Conservation (phyloP, 805 yeast genomes). For the Yarrowia sp. region DNA sequence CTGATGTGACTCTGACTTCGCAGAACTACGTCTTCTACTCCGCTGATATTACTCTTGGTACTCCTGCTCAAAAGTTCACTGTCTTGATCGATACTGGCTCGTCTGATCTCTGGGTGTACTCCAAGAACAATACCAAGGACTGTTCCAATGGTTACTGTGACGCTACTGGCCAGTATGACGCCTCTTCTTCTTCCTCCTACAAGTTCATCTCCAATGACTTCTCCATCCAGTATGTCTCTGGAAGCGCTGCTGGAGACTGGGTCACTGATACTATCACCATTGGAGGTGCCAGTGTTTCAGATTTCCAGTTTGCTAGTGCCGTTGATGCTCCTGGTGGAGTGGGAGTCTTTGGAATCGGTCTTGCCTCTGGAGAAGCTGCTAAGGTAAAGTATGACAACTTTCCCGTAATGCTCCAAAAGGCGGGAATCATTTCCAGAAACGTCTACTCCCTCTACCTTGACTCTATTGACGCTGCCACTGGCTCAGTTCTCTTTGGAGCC, state of each 20-base stretch:
- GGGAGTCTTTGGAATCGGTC: conserved; percentile 31
- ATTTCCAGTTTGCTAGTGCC: conserved; percentile 28
- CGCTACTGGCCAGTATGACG: conserved; percentile 18
- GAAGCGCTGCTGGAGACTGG: conserved; percentile 48
- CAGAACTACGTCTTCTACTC: conserved; percentile 20
- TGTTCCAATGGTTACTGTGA: background rate
- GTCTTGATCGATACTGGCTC: conserved; percentile 71
- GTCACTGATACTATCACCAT: conserved; percentile 59
- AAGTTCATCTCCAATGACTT: conserved; percentile 31
- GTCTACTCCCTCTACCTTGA: conserved; percentile 46
- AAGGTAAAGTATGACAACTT: conserved; percentile 29
- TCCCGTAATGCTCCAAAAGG: conserved; percentile 34
- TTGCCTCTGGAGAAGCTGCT: conserved; percentile 28
- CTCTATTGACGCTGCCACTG: conserved; percentile 34
- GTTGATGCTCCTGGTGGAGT: conserved; percentile 5
- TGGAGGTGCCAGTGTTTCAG: conserved; percentile 45
- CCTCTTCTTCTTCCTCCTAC: conserved; percentile 31
- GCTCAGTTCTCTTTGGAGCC: conserved; percentile 44
- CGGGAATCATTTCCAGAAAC: conserved; percentile 40
- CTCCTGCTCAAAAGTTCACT: conserved; percentile 50
- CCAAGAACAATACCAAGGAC: conserved; percentile 3
- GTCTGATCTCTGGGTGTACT: conserved; percentile 57
- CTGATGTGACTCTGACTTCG: conserved; percentile 1
- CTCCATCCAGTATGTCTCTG: conserved; percentile 39
- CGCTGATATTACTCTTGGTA: conserved; percentile 44